These are phyloP conservation scores for Microstroma glucosiphilum DNA, from an alignment of 1,284 basidiomycete genomes.

Conservation along the genomic window DNA sequence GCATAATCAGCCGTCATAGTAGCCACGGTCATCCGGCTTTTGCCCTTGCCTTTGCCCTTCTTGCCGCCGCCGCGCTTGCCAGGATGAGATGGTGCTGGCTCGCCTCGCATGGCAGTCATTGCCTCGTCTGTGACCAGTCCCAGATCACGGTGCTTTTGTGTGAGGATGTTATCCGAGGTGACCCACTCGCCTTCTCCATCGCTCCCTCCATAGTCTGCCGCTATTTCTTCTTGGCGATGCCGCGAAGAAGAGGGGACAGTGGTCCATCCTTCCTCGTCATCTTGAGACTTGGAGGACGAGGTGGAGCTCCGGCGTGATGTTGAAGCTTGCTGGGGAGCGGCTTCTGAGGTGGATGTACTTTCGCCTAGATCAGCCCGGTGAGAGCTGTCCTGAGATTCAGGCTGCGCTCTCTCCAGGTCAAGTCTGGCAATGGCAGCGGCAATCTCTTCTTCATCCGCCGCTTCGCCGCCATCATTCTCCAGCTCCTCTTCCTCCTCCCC, in stretches of 20 bases:
- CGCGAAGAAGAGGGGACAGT: neutral
- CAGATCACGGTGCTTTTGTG: conserved; percentile 82
- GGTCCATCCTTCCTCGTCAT: conserved; percentile 24
- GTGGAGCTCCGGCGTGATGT: conserved; percentile 45
- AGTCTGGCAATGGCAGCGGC: conserved; percentile 6
- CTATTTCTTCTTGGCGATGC: neutral
- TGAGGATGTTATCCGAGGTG: conserved; percentile 76
- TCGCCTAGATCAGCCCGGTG: too few species aligned
- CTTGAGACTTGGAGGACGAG: conserved; percentile 64
- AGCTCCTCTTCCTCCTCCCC: conserved; percentile 3
- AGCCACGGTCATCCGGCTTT: conserved; percentile 33
- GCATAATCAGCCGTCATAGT: conserved; percentile 92
- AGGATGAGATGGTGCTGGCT: conserved; percentile 6
- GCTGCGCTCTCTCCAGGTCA: neutral
- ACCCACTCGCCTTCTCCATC: conserved; percentile 70
- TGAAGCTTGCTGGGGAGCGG: conserved; percentile 4
- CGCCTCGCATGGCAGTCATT: conserved; percentile 31
- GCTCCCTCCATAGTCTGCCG: conserved; percentile 6
- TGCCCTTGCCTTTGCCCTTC: conserved; percentile 48
- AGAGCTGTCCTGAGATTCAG: too few species aligned
- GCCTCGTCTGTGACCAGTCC: conserved; percentile 54
- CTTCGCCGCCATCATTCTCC: conserved; percentile 15
- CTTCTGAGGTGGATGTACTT: too few species aligned
- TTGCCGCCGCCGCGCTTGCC: conserved; percentile 46
- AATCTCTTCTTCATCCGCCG: conserved; percentile 54